Conservation (phyloP, 306 rosid species). For the Rubus parviflorus region DNA sequence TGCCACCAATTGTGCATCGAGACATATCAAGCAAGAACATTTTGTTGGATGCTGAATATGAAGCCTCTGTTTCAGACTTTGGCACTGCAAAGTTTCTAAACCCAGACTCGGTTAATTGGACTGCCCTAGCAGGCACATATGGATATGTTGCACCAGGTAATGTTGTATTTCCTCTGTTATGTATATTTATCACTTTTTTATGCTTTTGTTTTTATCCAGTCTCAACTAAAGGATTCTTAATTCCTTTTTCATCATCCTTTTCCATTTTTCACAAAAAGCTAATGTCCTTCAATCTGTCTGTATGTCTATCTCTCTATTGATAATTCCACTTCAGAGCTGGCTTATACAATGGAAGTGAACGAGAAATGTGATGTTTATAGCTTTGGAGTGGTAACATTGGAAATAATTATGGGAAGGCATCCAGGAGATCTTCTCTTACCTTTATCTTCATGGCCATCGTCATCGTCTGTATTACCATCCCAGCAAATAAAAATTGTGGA, state of each 20-base stretch:
- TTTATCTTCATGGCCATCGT: not conserved
- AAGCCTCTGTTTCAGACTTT: constrained; percentile 9
- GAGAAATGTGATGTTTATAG: constrained; percentile 14
- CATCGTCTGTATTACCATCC: not conserved
- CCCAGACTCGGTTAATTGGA: constrained; percentile 19
- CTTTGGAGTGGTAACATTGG: constrained; percentile 15
- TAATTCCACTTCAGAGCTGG: not conserved
- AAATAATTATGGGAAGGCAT: constrained; percentile 17
- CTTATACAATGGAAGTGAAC: constrained; percentile 5
- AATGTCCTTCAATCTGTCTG: no score
- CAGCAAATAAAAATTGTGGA: not conserved
- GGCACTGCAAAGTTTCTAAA: constrained; percentile 23
- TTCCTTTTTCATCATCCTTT: no score
- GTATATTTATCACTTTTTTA: not conserved
- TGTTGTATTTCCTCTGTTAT: not conserved
- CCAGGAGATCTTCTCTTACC: not conserved
- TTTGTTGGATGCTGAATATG: constrained; percentile 12
- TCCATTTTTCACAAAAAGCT: no score
- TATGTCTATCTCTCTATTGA: no score
- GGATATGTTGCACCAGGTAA: constrained; percentile 28
- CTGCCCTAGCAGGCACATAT: constrained; percentile 19
- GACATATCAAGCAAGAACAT: constrained; percentile 27
- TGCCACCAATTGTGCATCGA: constrained; percentile 20
- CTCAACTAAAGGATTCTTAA: no score
- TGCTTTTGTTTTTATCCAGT: not conserved